Evolutionary conservation across 805 yeast species (phyloP), one percentile per base, ranked within the genome.

Genomic region (Huiozyma naganishii): DNA sequence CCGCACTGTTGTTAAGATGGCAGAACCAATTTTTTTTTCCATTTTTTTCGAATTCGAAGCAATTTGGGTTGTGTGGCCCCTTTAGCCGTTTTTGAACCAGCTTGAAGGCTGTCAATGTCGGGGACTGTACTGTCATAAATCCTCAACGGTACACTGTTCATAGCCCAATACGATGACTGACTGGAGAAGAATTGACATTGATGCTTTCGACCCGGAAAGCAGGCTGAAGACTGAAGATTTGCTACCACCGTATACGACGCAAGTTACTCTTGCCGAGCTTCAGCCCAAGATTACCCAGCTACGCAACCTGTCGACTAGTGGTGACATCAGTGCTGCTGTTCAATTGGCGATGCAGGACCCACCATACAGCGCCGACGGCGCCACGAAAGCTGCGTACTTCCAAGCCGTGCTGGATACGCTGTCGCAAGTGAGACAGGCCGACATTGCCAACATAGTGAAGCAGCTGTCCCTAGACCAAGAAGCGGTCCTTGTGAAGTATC

Each of bases 111-210:
- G 23, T 17, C 23, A 17, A 17, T 17, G 23, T 17, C 23, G 23
- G 23, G 23, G 2, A 17, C 23, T 17, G 23, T 17, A 17, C 23
- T 17, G 23, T 4, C 23, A 17, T 2, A 17, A 17, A 2, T 3
- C 23, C 4, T 17, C 23, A 17, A 17, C n/a, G n/a, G n/a, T n/a
- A n/a, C n/a, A n/a, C n/a, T n/a, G 23, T 17, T 3, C 23, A 17
- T 17, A 17, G 23, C 23, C 23, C 23, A 17, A 17, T 17, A 17
- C 23, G 23, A 52, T 52, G 56, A 43, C 47, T 48, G 88, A 82
- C 59, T 84, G 95, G 95, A 83, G 98, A 75, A 79, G 92, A 73
- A 86, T 90, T 54, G 95, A 92, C 62, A 80, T 92, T 43, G 97
- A 92, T 64, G 84, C 87, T 12, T 79, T 79, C 51, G 96, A 89